Evolutionary conservation across 169 alveolate species (phyloP), one percentile per base, ranked within the genome.

Genomic region (Besnoitia besnoiti): DNA sequence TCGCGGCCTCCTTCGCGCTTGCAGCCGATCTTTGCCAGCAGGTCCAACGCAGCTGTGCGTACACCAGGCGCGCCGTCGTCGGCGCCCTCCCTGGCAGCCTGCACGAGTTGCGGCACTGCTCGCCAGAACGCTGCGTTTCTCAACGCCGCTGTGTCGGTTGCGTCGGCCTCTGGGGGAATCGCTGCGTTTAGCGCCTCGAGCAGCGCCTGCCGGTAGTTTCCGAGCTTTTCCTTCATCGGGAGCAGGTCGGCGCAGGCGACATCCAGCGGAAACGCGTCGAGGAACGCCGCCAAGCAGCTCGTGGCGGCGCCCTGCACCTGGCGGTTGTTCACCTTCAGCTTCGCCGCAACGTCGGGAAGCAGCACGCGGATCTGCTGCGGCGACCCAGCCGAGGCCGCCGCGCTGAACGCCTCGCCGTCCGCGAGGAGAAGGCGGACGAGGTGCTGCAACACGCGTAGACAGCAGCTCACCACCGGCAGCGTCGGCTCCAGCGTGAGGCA

Each of bases 251-350:
- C 94, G 55, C 76, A 79, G 33, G 87, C 94, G 21, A 91, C 94
- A 37, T 91, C 94, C 24, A 91, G 30, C 44, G 94, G 94, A 12
- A 91, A 51, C 35, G 50, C 47, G 0, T 75, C 27, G n/a, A 91
- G 76, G 21, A 80, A 91, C 14, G 94, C 87, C 35, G 80, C 89
- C 30, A 91, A 50, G 67, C 94, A 91, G 49, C 76, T 49, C 79
- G 91, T 61, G 0, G 94, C 94, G 37, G 94, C 94, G 19, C 59
- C 79, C 88, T 91, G 94, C 42, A 91, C 94, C 40, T 89, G 94
- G 49, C 94, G 90, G 49, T 91, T 91, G 88, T 91, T 91, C 82
- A 91, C 94, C 49, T 91, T 91, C 89, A 91, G 51, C 88, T 91
- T 91, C 89, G 91, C 79, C 30, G 87, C 79, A 21, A 73, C 88